Percentiles rank a stretch among this genome's conserved stretches.
Evolutionary conservation across 352 stramenopile species (phyloP).

Genomic region (Globisporangium camurandrum): DNA sequence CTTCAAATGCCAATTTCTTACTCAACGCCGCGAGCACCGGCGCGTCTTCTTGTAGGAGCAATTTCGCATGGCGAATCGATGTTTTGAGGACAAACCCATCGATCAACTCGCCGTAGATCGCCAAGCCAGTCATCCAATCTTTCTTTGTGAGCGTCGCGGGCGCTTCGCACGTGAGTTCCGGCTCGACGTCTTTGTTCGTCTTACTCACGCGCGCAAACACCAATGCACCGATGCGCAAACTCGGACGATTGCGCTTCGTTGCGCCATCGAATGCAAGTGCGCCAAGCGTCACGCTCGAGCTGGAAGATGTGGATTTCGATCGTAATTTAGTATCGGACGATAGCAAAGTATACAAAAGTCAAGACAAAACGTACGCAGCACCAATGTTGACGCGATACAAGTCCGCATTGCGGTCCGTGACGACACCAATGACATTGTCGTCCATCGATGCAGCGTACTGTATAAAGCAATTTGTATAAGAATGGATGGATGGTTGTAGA

Average conservation of each 20-base stretch:
- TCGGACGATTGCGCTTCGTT: conserved; percentile 96
- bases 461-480: neutral
- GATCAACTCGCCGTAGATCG: conserved; percentile 93
- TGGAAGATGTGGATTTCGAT: conserved; percentile 8
- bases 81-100: conserved; percentile 90
- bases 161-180: conserved; percentile 93
- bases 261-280: conserved; percentile 94
- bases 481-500: no score
- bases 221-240: conserved; percentile 87
- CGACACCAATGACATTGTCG: conserved; percentile 92
- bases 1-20: conserved; percentile 88
- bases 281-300: conserved; percentile 57
- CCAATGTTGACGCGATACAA: conserved; percentile 95
- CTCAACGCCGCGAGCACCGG: conserved; percentile 82
- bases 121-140: conserved; percentile 98
- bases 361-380: conserved; percentile 85
- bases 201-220: conserved; percentile 94
- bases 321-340: no score
- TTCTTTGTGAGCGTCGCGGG: conserved; percentile 86
- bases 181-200: conserved; percentile 85
- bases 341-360: no score
- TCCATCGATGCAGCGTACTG: conserved; percentile 74
- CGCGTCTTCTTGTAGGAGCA: conserved; percentile 61
- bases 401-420: conserved; percentile 91
- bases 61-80: conserved; percentile 69